Evolutionary conservation across 495 filamentous ascomycete genomes (phyloP).

Genomic region (Aspergillus sclerotioniger): DNA sequence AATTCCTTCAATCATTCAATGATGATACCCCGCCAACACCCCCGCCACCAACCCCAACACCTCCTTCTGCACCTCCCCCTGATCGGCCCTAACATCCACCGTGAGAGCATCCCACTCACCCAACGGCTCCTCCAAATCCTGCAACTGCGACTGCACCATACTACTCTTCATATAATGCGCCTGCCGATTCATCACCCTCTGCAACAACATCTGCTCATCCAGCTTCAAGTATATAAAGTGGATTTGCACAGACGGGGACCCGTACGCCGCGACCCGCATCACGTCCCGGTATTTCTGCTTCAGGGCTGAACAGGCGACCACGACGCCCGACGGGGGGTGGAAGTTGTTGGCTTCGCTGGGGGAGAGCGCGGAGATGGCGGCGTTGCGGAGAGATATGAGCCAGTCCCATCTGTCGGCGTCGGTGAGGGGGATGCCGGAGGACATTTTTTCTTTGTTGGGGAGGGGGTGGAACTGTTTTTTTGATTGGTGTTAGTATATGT

Average conservation of each 20-base stretch:
- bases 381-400: conserved; percentile 84
- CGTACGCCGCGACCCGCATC: conserved; percentile 83
- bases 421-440: conserved; percentile 78
- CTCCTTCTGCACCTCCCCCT: conserved; percentile 55
- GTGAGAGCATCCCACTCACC: conserved; percentile 83
- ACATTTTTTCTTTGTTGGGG: conserved; percentile 93
- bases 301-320: conserved; percentile 92
- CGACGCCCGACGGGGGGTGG: conserved; percentile 67
- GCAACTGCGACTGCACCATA: conserved; percentile 95
- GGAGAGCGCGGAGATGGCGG: conserved; percentile 64
- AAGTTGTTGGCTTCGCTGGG: conserved; percentile 44
- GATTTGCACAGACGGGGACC: conserved; percentile 69
- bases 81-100: conserved; percentile 69
- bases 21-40: conserved; percentile 36
- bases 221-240: conserved; percentile 93
- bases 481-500: conserved; percentile 8
- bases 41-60: conserved; percentile 55
- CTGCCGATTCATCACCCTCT: conserved; percentile 69
- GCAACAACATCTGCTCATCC: conserved; percentile 66
- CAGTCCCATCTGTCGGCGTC: conserved; percentile 98
- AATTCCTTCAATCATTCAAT: conserved; percentile 9
- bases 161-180: conserved; percentile 95
- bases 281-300: conserved; percentile 98
- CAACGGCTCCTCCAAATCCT: conserved; percentile 75
- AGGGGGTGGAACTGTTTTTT: conserved; percentile 72